Base-by-base conservation (phyloP, 176 grass and related monocot species). In the Saccharum officinarum region DNA sequence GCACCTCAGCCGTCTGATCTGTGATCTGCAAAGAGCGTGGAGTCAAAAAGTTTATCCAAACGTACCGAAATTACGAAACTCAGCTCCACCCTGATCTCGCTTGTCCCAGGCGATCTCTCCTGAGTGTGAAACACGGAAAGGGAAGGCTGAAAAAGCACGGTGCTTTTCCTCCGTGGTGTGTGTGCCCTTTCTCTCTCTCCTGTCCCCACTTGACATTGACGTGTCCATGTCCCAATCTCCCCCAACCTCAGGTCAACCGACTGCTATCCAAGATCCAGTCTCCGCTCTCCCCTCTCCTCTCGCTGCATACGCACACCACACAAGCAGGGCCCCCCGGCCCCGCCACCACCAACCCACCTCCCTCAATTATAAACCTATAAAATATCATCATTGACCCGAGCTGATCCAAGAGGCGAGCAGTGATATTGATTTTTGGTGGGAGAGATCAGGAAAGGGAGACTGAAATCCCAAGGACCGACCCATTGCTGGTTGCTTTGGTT, bases 211-310 rank as follows among this genome's bases (percentile, higher is more conserved):
- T n/a, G n/a, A n/a, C n/a, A n/a, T 63, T 60, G 84, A 79, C 67
- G 79, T 20, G 8, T 49, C 33, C n/a, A 16, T 74, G 84, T 60
- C 80, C 67, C 41, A 18, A 40, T 77, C 64, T 38, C 30, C 55
- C 65, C 63, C 54, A 7, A 20, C 30, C 68, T 71, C 62, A 54
- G 70, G 89, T 84, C 81, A 87, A 84, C 63, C 33, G 70, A 84
- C 37, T n/a, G 47, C 76, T 84, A 84, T 77, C 89, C 75, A 84
- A 87, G 85, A 87, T 80, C 76, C 63, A 84, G 31, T 61, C 57
- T 61, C 33, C n/a, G 10, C n/a, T 69, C 61, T 40, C n/a, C 64
- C 34, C 66, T 34, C 67, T 34, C 23, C 75, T 37, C 39, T 33
- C 50, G 40, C 33, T 16, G 14, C 17, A 13, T 13, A 18, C 25